A percentile compares a stretch with the other conserved stretches of the same genome.
Evolutionary conservation across 2,329 filamentous ascomycete genomes (phyloP).

Genomic region (Hypoxylon sp.): DNA sequence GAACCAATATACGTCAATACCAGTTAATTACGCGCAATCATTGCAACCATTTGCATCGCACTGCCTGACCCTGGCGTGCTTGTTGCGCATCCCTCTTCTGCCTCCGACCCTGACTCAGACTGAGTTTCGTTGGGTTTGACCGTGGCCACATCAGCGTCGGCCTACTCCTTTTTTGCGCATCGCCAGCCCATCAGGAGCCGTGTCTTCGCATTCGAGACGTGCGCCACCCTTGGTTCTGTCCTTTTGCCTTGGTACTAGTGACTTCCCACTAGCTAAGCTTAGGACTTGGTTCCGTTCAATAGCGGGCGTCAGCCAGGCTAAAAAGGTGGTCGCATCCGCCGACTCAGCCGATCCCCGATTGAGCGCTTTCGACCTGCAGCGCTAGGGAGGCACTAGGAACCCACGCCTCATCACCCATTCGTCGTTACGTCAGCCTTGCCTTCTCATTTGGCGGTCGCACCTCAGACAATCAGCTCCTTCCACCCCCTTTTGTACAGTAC

Average conservation of each 20-base stretch:
- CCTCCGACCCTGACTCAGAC: constrained; percentile 51
- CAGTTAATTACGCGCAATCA: constrained; percentile 40
- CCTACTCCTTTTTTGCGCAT: constrained; percentile 46
- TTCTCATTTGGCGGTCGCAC: constrained; percentile 47
- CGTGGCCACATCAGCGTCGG: constrained; percentile 52
- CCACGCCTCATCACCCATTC: constrained; percentile 15
- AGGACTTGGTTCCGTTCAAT: constrained; percentile 33
- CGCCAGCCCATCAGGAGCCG: constrained; percentile 43
- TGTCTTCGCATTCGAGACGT: constrained; percentile 31
- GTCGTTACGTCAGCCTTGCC: constrained; percentile 53
- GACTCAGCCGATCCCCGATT: constrained; percentile 39
- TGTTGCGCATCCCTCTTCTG: constrained; percentile 45
- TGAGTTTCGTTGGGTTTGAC: constrained; percentile 53
- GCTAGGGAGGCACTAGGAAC: constrained; percentile 23
- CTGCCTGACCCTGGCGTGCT: constrained; percentile 30
- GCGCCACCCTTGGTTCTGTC: constrained; percentile 32
- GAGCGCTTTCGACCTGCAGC: constrained; percentile 32
- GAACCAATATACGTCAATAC: constrained; percentile 37
- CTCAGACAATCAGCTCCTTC: constrained; percentile 39
- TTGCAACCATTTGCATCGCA: constrained; percentile 34
- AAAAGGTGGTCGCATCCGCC: constrained; percentile 39
- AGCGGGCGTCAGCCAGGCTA: constrained; percentile 33
- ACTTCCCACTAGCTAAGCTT: constrained; percentile 23
- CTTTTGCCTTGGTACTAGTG: constrained; percentile 35
- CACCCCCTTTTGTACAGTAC: constrained; percentile 32